These are phyloP conservation scores for Gynostemma pentaphyllum DNA, from an alignment of 306 rosid species.

Conservation along the genomic window DNA sequence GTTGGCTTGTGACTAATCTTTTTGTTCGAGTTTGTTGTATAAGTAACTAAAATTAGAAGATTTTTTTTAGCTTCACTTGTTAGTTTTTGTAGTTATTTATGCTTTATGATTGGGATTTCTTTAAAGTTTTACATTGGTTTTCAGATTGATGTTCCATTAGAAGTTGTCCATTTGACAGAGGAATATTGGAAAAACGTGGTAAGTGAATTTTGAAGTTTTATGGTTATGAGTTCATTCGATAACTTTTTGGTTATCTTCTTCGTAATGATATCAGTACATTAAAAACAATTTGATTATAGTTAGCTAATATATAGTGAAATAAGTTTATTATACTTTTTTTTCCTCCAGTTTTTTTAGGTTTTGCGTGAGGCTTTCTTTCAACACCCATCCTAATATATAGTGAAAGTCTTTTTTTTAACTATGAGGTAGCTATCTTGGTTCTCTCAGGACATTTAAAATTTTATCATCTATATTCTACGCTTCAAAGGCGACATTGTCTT, in stretches of 20 bases:
- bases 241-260: neutral
- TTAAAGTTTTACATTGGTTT: slow-evolving; percentile 12
- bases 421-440: no score
- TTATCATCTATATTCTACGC: neutral
- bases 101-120: no score
- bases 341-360: slow-evolving; percentile 31
- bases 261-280: neutral
- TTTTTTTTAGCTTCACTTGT: no score
- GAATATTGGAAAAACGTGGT: slow-evolving; percentile 95
- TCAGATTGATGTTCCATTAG: slow-evolving; percentile 70
- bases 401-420: neutral
- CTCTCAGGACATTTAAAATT: neutral
- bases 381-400: neutral
- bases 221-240: neutral
- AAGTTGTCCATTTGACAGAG: slow-evolving; percentile 89
- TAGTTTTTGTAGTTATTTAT: no score
- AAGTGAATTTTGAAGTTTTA: slow-evolving; percentile 19
- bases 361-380: neutral
- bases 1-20: no score
- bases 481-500: neutral
- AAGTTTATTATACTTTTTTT: neutral
- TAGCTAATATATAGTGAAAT: neutral
- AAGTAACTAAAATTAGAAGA: no score
- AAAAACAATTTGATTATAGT: neutral
- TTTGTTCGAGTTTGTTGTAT: no score